Conservation (phyloP, 306 rosid species). For the Urtica urens region DNA sequence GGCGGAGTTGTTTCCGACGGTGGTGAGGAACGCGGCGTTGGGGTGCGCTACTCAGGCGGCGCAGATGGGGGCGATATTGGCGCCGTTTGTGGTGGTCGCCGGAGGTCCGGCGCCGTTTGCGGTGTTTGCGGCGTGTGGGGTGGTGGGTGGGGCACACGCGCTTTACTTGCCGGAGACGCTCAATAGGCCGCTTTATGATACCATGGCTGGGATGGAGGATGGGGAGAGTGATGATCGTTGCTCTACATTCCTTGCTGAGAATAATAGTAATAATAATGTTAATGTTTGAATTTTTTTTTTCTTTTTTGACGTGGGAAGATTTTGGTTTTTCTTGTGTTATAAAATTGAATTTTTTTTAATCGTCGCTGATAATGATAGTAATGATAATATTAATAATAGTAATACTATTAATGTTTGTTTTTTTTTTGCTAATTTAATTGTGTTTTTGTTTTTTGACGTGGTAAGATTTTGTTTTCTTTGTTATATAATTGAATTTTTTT, state of each 20-base stretch:
- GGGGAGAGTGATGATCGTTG: slow-evolving; percentile 13
- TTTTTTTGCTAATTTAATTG: too few relatives aligned
- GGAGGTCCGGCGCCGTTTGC: slow-evolving; percentile 59
- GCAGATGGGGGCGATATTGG: slow-evolving; percentile 77
- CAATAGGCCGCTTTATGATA: slow-evolving; percentile 67
- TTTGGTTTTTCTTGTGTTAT: too few relatives aligned
- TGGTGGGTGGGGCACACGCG: slow-evolving; percentile 49
- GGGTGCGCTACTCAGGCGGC: slow-evolving; percentile 65
- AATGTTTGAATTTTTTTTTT: background rate
- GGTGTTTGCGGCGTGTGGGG: slow-evolving; percentile 60
- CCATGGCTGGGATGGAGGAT: slow-evolving; percentile 52
- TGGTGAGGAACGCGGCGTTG: slow-evolving; percentile 74
- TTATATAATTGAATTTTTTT: too few relatives aligned
- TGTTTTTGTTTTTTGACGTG: too few relatives aligned
- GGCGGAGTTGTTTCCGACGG: slow-evolving; percentile 77
- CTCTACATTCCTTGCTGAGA: background rate
- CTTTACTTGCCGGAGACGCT: slow-evolving; percentile 79
- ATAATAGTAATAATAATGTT: background rate
- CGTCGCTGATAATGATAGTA: too few relatives aligned
- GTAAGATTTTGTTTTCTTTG: too few relatives aligned
- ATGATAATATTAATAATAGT: too few relatives aligned
- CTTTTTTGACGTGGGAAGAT: too few relatives aligned
- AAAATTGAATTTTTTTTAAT: too few relatives aligned
- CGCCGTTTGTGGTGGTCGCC: slow-evolving; percentile 80
- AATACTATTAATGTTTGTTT: too few relatives aligned